Percentiles rank a stretch among this genome's conserved stretches.
phyloP scores from a whole-genome alignment of 306 rosid genomes.

The Cucumis sativus region DNA sequence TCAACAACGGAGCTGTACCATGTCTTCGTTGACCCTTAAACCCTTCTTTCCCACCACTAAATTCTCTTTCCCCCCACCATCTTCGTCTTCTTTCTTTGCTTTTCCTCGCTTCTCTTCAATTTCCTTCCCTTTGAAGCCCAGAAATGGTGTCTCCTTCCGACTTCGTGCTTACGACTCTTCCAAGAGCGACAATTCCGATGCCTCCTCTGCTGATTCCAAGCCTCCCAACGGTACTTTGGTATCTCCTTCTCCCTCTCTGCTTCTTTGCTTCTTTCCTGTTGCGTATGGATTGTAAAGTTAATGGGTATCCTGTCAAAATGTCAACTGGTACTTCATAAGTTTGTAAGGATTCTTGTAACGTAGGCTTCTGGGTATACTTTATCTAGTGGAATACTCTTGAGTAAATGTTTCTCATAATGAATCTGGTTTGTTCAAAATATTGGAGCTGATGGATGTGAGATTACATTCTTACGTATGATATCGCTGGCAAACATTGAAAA shows the following conservation, averaged over 20 bases:
- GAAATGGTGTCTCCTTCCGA: conserved; percentile 13
- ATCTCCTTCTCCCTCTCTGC: background rate
- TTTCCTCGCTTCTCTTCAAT: conserved; percentile 14
- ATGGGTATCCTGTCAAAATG: background rate
- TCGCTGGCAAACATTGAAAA: background rate
- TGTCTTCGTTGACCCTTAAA: conserved; percentile 35
- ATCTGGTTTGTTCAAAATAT: background rate
- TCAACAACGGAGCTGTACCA: conserved; percentile 3
- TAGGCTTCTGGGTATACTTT: background rate
- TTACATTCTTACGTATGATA: background rate
- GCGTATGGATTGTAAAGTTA: background rate
- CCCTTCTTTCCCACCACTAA: conserved; percentile 18
- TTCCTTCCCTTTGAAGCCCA: conserved; percentile 15
- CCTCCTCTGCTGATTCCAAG: conserved; percentile 24
- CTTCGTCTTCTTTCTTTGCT: background rate
- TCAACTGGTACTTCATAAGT: background rate
- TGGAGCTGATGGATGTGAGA: background rate
- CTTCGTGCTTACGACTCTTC: conserved; percentile 33
- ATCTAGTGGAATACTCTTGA: background rate
- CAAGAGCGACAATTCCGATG: conserved; percentile 17
- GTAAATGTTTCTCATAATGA: background rate
- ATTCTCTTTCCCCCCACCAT: background rate
- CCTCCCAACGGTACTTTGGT: conserved; percentile 28
- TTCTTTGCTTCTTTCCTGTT: background rate
- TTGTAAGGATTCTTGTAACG: background rate